Evolutionary conservation across 441 rosid genomes (phyloP).

Genomic region (Syzygium malaccense): DNA sequence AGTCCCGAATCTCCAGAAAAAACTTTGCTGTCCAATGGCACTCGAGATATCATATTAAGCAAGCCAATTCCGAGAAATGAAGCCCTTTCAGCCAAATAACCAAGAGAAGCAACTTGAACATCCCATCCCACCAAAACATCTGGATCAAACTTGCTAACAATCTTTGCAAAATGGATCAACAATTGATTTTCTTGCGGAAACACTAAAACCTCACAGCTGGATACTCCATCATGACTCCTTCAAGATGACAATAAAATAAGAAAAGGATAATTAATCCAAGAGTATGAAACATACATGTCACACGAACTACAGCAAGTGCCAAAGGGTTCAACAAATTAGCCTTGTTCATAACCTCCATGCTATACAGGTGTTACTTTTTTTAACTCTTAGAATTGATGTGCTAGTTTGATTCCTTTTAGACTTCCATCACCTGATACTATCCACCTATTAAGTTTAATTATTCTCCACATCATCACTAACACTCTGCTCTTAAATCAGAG

Average conservation of each 20-base stretch:
- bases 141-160: constrained; percentile 61
- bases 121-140: constrained; percentile 96
- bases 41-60: constrained; percentile 72
- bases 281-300: not conserved
- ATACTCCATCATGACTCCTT: constrained; percentile 80
- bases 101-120: constrained; percentile 91
- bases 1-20: constrained; percentile 23
- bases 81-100: constrained; percentile 97
- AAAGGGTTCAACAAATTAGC: not conserved
- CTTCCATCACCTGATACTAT: not conserved
- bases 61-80: constrained; percentile 87
- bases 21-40: constrained; percentile 36
- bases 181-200: constrained; percentile 70
- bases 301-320: not conserved
- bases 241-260: not conserved
- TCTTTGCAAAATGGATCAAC: constrained; percentile 43
- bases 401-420: not conserved
- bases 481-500: not conserved
- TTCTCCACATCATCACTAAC: not conserved
- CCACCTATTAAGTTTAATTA: not conserved
- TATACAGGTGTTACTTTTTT: not conserved
- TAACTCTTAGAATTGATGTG: not conserved
- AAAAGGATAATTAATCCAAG: not conserved
- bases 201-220: constrained; percentile 45
- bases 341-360: not conserved